Base-by-base conservation (phyloP, 78 protist genomes). In the Chrysochromulina parva region DNA sequence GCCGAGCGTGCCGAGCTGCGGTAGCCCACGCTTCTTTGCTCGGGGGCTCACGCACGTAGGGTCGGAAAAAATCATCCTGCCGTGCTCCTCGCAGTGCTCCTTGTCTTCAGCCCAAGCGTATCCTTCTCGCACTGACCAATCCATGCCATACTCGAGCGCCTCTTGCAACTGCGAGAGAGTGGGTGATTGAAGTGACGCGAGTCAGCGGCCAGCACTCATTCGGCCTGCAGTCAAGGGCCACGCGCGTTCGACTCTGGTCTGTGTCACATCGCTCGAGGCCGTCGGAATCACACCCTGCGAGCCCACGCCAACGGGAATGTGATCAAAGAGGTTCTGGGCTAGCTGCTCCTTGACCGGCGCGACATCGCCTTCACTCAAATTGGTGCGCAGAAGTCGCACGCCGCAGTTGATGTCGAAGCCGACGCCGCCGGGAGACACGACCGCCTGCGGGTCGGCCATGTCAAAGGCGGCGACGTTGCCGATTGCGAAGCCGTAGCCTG, bases 341-440 rank as follows among this genome's bases (percentile, higher is more conserved):
- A 97, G 93, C 58, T 82, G 53, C n/a, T 96, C 98, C 22, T 96
- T 88, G 26, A 92, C 80, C 7, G 93, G 88, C n/a, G 38, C 59
- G 10, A 98, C 91, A 54, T 97, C 99, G n/a, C 76, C 55, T 57
- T 90, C 95, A 20, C 24, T 65, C 5, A 98, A 93, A 78, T 97
- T 96, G 2, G 99, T 98, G n/a, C 98, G 93, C 3, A 98, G 17
- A 1, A 98, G 86, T 47, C 99, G 96, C 28, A 98, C 99, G 73
- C 99, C 99, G 88, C 99, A 98, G 93, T 98, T 98, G 86, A 98
- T 98, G 91, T 98, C 99, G 65, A 97, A 97, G 26, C 98, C 98
- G 54, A 95, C 95, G 28, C 96, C 96, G 16, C 98, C 98, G 0
- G 99, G 99, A 24, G 98, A 98, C 5, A 98, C 98, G n/a, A 98